phyloP scores from a whole-genome alignment of 768 basidiomycete species.

The Suillus hirtellus region DNA sequence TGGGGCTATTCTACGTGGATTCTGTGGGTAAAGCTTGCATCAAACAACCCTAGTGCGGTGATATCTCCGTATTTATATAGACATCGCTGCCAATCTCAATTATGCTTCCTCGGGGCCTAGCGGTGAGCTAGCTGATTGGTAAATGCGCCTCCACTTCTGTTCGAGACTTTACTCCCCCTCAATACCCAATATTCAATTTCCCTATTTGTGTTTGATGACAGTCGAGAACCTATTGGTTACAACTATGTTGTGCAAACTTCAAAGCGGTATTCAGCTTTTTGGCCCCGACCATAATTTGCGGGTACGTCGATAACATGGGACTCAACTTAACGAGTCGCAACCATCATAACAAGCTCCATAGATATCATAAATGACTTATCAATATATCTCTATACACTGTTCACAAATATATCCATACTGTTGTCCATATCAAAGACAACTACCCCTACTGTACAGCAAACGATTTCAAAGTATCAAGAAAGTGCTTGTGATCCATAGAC shows the following conservation, averaged over 20 bases:
- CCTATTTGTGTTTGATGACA: no score
- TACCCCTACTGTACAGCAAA: neutral
- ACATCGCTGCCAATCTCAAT: constrained; percentile 41
- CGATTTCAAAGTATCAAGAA: neutral
- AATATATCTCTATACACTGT: neutral
- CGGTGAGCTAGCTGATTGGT: constrained; percentile 32
- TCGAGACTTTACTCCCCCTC: constrained; percentile 34
- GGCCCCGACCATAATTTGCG: no score
- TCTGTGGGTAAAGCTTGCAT: constrained; percentile 27
- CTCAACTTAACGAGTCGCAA: no score
- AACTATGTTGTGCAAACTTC: no score
- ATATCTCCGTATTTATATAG: constrained; percentile 39
- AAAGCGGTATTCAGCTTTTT: no score
- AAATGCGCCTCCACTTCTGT: constrained; percentile 29
- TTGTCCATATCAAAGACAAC: neutral
- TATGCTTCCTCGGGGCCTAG: constrained; percentile 30
- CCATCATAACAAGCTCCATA: no score
- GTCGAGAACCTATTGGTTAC: no score
- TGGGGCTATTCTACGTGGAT: no score
- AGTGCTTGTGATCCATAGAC: neutral
- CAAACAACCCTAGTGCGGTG: constrained; percentile 43
- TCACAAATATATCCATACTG: neutral
- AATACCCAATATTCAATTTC: no score
- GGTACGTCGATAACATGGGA: no score
- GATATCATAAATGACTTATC: no score